Base-by-base conservation (phyloP, 2,329 filamentous ascomycete genomes). In the Aspergillus pseudoterreus region DNA sequence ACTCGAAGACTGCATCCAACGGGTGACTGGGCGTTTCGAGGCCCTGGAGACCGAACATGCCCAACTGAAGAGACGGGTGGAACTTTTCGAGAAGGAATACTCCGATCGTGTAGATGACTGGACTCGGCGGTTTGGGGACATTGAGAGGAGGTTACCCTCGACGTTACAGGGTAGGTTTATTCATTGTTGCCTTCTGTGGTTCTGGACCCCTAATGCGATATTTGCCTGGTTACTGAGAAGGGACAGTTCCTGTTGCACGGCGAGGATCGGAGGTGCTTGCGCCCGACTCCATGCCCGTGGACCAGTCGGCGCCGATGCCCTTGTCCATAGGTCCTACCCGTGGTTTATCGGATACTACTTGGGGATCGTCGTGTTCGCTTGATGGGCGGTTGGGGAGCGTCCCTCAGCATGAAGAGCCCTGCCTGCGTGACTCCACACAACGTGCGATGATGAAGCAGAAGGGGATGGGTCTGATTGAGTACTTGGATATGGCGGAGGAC, bases 391-490 rank as follows among this genome's bases (percentile, higher is more conserved):
- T 30, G 27, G 27, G 10, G 27, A 30, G 27, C 3, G 8, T 30
- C 27, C 2, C 27, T 9, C 27, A 33, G 12, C n/a, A n/a, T 32
- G 41, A 5, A n/a, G 6, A 6, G 30, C 11, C n/a, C n/a, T 21
- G 10, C 41, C 19, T 6, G 14, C 6, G 5, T 2, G 14, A 14
- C 8, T 2, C 9, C 12, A 14, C 17, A 10, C 4, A 11, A 17
- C 4, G 9, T 12, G 5, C 2, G 6, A 15, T 24, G 2, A 45
- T 68, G 27, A 53, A 53, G 21, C 70, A 72, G 41, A 50, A 57
- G 15, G 43, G 24, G 8, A 54, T 56, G 30, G 45, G 54, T 8
- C 53, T 71, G 1, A 51, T 42, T 1, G 55, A 59, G 1, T 72
- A 72, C 46, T 55, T 68, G 27, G 52, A 6, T n/a, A 17, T 38